Evolutionary conservation across 768 basidiomycete genomes (phyloP), one percentile per base, ranked within the genome.

Genomic region (Ephemerocybe angulata): DNA sequence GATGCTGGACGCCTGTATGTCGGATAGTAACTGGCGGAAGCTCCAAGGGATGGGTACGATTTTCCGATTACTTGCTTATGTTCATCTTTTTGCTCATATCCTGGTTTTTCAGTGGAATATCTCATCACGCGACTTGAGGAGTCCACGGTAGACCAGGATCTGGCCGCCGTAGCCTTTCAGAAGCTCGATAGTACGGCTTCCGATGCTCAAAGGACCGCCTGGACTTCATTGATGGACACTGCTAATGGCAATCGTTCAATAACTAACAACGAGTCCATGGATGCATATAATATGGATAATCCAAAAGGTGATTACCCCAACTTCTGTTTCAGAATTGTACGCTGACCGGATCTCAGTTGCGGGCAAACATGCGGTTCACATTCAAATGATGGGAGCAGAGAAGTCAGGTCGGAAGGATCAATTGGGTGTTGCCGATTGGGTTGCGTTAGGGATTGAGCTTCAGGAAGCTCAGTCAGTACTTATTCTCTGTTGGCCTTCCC

Each of bases 1-100:
- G 43, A 52, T 60, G 3, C 35, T 65, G 5, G 63, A 67, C 46
- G 60, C 63, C 51, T 63, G 65, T 37, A 62, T 62, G 44, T 49
- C 40, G 19, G 59, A 66, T 42, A 57, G 53, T 5, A 67, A 68
- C 57, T 60, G 53, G 3, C 65, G 62, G 46, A 69, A 69, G 48
- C 33, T 59, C 31, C 29, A 63, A 3, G 38, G 50, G 2, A 64
- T 66, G 12, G 59, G 58, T 60, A 38, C 50, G 47, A 15, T 25
- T 10, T 29, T 37, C 35, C n/a, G 35, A 37, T 37, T n/a, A 37
- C n/a, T 37, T 37, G 10, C 35, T 10, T 11, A 37, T 10, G 10
- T n/a, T 37, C 11, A 37, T n/a, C n/a, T 11, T 37, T n/a, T n/a
- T n/a, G n/a, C n/a, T 41, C 21, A 41, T 8, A n/a, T 19, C n/a